Conservation (phyloP, 495 filamentous ascomycete genomes). For the Penicillium chermesinum region DNA sequence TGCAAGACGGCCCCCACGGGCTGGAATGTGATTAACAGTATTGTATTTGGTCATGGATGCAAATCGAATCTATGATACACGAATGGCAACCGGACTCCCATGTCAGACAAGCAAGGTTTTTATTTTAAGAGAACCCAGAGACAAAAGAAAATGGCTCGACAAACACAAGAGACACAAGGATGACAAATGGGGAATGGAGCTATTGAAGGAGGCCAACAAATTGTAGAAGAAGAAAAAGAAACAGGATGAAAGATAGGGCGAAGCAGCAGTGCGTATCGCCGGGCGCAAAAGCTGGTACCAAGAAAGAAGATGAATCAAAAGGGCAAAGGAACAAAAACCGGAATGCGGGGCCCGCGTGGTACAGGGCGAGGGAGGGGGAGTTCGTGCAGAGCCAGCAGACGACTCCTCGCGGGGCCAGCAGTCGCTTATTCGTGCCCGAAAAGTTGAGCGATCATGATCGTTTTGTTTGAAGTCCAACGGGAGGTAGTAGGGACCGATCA, state of each 20-base stretch:
- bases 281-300: slow-evolving; percentile 7
- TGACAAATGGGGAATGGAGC: slow-evolving; percentile 22
- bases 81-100: slow-evolving; percentile 28
- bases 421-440: slow-evolving; percentile 14
- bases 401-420: slow-evolving; percentile 19
- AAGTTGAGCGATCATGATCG: slow-evolving; percentile 16
- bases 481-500: slow-evolving; percentile 5
- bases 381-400: slow-evolving; percentile 43
- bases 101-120: slow-evolving; percentile 15
- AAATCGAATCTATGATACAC: slow-evolving; percentile 33
- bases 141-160: slow-evolving; percentile 31
- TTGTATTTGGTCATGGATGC: slow-evolving; percentile 28
- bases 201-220: slow-evolving; percentile 18
- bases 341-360: slow-evolving; percentile 6
- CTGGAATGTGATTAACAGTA: slow-evolving; percentile 13
- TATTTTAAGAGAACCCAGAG: slow-evolving; percentile 21
- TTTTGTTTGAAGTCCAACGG: slow-evolving; percentile 13
- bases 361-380: background rate
- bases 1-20: too few relatives aligned
- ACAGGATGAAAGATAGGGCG: slow-evolving; percentile 25
- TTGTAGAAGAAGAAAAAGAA: slow-evolving; percentile 19
- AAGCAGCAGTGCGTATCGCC: slow-evolving; percentile 17
- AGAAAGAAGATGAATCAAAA: slow-evolving; percentile 27
- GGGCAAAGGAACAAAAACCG: slow-evolving; percentile 1
- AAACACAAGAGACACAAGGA: slow-evolving; percentile 14